A percentile compares a stretch with the other conserved stretches of the same genome.
Evolutionary conservation across 768 basidiomycete species (phyloP).

Genomic region (Tricholoma furcatifolium): DNA sequence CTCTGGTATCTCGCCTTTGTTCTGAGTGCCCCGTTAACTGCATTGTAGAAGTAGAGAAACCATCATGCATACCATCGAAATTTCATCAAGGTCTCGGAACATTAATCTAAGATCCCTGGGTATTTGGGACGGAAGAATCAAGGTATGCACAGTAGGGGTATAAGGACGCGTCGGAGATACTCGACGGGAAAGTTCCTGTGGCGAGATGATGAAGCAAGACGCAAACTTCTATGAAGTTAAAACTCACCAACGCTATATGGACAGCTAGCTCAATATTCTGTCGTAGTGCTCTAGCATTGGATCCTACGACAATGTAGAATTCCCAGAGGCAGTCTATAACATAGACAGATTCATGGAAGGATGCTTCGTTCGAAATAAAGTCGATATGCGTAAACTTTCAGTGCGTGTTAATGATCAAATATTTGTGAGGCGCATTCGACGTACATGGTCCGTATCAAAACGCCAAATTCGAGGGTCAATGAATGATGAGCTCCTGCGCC

Average conservation of each 20-base stretch:
- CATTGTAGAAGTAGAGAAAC: not conserved
- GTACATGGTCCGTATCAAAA: conserved; percentile 38
- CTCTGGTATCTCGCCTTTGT: conserved; percentile 37
- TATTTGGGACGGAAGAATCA: conserved; percentile 72
- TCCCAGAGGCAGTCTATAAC: conserved; percentile 80
- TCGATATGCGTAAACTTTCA: conserved; percentile 47
- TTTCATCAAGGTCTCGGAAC: conserved; percentile 71
- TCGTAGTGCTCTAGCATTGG: conserved; percentile 58
- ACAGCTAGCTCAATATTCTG: conserved; percentile 63
- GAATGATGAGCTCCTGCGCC: conserved; percentile 46
- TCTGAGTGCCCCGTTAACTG: conserved; percentile 29
- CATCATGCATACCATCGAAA: conserved; percentile 49
- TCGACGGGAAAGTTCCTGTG: conserved; percentile 51
- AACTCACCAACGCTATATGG: conserved; percentile 50
- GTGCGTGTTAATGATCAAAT: not conserved
- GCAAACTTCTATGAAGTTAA: not conserved
- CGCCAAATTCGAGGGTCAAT: conserved; percentile 60
- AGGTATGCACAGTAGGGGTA: conserved; percentile 68
- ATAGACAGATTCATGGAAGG: conserved; percentile 49
- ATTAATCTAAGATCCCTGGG: conserved; percentile 68
- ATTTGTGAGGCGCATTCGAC: conserved; percentile 15
- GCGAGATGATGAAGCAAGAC: not conserved
- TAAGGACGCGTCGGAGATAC: conserved; percentile 62
- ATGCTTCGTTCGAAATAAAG: conserved; percentile 38
- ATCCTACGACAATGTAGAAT: conserved; percentile 72